phyloP scores from a whole-genome alignment of 768 basidiomycete species.

The Suillus cothurnatus region DNA sequence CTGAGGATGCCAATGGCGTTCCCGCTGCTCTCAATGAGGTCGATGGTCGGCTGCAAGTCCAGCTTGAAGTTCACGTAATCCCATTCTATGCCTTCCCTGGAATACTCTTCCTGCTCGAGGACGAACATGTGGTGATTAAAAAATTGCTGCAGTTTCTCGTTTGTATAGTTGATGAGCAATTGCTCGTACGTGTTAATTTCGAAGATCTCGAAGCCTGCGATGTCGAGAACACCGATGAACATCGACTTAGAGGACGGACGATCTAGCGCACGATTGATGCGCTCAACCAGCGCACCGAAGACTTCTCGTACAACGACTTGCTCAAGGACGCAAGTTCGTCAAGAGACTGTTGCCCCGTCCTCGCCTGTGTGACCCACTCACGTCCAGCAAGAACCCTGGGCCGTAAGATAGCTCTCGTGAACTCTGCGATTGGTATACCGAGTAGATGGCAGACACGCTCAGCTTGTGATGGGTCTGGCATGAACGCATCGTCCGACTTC shows the following conservation, averaged over 20 bases:
- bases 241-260: constrained; percentile 89
- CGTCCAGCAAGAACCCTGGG: constrained; percentile 92
- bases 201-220: constrained; percentile 98
- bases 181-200: constrained; percentile 96
- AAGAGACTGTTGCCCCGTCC: constrained; percentile 87
- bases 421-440: constrained; percentile 85
- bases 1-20: constrained; percentile 85
- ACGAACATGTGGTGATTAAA: constrained; percentile 99
- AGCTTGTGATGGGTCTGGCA: constrained; percentile 83
- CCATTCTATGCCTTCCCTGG: constrained; percentile 96
- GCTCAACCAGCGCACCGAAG: constrained; percentile 93
- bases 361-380: constrained; percentile 95
- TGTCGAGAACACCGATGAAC: constrained; percentile 98
- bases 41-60: constrained; percentile 97
- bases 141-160: constrained; percentile 97
- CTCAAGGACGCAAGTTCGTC: constrained; percentile 91
- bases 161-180: constrained; percentile 97
- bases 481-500: constrained; percentile 75
- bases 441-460: constrained; percentile 90
- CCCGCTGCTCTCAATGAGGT: constrained; percentile 87
- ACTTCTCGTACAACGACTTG: constrained; percentile 97
- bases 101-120: constrained; percentile 98
- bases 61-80: constrained; percentile 97
- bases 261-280: constrained; percentile 93
- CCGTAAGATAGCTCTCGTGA: constrained; percentile 84